These are phyloP conservation scores for Ophiostoma perfectum DNA, from an alignment of 2,329 filamentous ascomycete species.

Conservation along the genomic window DNA sequence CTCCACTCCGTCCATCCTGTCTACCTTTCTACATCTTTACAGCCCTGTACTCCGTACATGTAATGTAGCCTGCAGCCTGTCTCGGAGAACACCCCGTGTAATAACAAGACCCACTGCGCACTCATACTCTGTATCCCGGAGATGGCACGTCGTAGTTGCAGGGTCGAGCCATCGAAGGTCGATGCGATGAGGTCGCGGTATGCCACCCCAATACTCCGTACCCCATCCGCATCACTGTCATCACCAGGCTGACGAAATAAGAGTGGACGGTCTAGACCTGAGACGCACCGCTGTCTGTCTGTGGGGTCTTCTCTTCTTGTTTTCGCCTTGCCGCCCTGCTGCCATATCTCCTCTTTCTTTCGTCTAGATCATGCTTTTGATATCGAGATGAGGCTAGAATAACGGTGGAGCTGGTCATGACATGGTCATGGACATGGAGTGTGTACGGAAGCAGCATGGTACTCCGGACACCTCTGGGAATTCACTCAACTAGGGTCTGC, in stretches of 20 bases:
- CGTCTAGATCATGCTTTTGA: too few species aligned
- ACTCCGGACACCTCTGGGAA: too few species aligned
- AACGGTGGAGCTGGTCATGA: too few species aligned
- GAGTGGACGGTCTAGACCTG: slow-evolving; percentile 7
- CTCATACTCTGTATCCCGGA: too few species aligned
- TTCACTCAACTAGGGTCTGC: too few species aligned
- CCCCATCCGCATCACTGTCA: not conserved
- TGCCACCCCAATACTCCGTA: not conserved
- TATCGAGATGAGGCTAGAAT: too few species aligned
- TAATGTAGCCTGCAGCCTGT: not conserved
- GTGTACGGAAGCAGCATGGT: too few species aligned
- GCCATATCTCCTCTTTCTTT: not conserved
- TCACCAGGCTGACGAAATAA: slow-evolving; percentile 4
- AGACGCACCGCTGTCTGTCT: not conserved
- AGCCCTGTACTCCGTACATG: not conserved
- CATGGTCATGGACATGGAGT: too few species aligned
- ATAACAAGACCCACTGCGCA: not conserved
- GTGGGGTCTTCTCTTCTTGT: not conserved
- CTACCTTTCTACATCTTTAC: not conserved
- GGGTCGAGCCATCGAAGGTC: too few species aligned
- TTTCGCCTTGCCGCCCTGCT: not conserved
- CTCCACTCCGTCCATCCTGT: not conserved
- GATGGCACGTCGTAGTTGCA: slow-evolving; percentile 3
- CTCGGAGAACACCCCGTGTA: slow-evolving; percentile 3
- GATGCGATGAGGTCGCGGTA: not conserved